Conservation (phyloP, 2,329 filamentous ascomycete species). For the Ambrosiella beaveri region DNA sequence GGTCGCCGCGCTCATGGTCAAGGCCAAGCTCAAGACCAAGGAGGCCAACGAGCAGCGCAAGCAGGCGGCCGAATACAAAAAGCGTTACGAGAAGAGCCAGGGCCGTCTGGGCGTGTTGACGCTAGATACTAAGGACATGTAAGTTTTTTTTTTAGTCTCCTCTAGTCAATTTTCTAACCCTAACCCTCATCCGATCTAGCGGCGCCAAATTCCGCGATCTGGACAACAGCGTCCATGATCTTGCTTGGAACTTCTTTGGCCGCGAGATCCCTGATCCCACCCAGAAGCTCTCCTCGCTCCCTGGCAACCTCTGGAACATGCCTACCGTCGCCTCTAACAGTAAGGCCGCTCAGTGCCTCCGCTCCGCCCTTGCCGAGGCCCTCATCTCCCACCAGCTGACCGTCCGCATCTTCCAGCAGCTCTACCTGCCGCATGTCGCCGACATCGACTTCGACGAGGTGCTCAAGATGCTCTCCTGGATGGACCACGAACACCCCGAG, state of each 20-base stretch:
- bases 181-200: background rate
- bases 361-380: slow-evolving; percentile 10
- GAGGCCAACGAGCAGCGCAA: slow-evolving; percentile 9
- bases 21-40: slow-evolving; percentile 10
- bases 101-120: slow-evolving; percentile 11
- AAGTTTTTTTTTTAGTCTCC: background rate
- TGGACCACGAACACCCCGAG: slow-evolving; percentile 9
- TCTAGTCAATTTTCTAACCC: background rate
- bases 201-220: slow-evolving; percentile 12
- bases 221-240: slow-evolving; percentile 12
- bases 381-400: slow-evolving; percentile 11
- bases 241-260: slow-evolving; percentile 12
- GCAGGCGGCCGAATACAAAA: slow-evolving; percentile 11
- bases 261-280: slow-evolving; percentile 6
- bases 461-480: slow-evolving; percentile 10
- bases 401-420: slow-evolving; percentile 10
- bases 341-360: slow-evolving; percentile 10
- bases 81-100: slow-evolving; percentile 12
- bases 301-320: background rate
- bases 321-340: slow-evolving; percentile 10
- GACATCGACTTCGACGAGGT: slow-evolving; percentile 9
- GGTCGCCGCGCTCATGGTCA: slow-evolving; percentile 10
- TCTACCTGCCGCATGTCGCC: slow-evolving; percentile 8
- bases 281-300: background rate
- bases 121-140: slow-evolving; percentile 12